Conservation (phyloP, 192 early-diverging fungal species). For the Jimgerdemannia flammicorona region DNA sequence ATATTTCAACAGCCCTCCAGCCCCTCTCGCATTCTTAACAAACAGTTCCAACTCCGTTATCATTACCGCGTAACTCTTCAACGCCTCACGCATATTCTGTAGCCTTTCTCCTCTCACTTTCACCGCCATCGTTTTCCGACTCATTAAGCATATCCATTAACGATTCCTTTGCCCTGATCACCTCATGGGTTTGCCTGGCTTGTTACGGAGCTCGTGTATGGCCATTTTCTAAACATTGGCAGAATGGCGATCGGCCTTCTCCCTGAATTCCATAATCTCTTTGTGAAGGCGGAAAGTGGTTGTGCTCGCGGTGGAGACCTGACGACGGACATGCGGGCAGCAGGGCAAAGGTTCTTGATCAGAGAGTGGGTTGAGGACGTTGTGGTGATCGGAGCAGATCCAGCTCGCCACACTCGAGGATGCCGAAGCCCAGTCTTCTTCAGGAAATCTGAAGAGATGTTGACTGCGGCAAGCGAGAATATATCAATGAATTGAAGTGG, state of each 20-base stretch:
- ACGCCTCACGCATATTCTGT: background rate
- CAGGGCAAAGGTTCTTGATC: background rate
- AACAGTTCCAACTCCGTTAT: background rate
- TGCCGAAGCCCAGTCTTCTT: background rate
- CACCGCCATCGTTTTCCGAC: background rate
- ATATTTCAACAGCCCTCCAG: background rate
- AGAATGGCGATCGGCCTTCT: background rate
- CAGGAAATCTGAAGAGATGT: no score
- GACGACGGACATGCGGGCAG: no score
- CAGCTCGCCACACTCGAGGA: background rate
- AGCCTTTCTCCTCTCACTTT: background rate
- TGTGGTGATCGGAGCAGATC: no score
- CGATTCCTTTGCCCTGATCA: background rate
- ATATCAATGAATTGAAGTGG: background rate
- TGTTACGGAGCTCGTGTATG: background rate
- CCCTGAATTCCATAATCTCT: background rate
- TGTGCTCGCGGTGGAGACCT: background rate
- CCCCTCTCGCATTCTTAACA: background rate
- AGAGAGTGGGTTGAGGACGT: background rate
- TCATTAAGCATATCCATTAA: background rate
- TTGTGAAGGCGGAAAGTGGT: background rate
- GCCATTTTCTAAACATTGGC: background rate
- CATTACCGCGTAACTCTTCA: background rate
- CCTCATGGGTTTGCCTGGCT: background rate
- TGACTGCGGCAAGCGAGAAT: background rate